Conservation (phyloP, 495 filamentous ascomycete genomes). For the Bombardia bombarda region DNA sequence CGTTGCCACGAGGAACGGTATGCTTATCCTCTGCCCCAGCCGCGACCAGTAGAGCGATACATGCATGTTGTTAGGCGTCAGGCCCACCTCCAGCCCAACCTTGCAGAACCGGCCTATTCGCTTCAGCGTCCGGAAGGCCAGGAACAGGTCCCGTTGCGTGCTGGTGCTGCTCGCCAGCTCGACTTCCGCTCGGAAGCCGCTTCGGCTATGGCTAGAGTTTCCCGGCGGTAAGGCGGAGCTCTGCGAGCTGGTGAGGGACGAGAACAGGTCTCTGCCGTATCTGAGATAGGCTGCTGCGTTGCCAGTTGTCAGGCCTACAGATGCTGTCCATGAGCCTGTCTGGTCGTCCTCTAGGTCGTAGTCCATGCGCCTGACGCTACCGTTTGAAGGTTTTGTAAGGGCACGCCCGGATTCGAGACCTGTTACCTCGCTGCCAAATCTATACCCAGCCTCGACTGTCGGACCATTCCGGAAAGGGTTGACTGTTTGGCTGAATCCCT, state of each 20-base stretch:
- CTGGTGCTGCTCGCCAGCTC: slow-evolving; percentile 13
- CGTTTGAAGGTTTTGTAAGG: slow-evolving; percentile 12
- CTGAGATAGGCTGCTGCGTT: slow-evolving; percentile 16
- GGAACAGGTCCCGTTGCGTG: slow-evolving; percentile 12
- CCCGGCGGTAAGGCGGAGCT: not conserved
- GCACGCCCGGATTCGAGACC: slow-evolving; percentile 14
- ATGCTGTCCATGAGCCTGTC: slow-evolving; percentile 16
- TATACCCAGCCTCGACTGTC: slow-evolving; percentile 18
- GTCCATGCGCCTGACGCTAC: slow-evolving; percentile 13
- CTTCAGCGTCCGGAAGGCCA: slow-evolving; percentile 19
- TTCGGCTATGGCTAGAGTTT: not conserved
- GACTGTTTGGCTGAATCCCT: not conserved
- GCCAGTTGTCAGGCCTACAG: slow-evolving; percentile 9
- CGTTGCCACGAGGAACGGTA: slow-evolving; percentile 23
- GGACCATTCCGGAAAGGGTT: slow-evolving; percentile 14
- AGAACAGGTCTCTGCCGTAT: slow-evolving; percentile 16
- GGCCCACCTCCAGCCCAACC: slow-evolving; percentile 17
- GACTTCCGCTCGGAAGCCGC: slow-evolving; percentile 14
- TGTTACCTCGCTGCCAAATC: slow-evolving; percentile 12
- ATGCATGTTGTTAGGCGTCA: slow-evolving; percentile 20
- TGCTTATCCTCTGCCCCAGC: slow-evolving; percentile 25
- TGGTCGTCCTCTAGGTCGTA: slow-evolving; percentile 8
- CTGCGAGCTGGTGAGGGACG: not conserved
- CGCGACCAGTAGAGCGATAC: slow-evolving; percentile 27
- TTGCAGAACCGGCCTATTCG: slow-evolving; percentile 16